Evolutionary conservation across 352 stramenopile species (phyloP), one percentile per base, ranked within the genome.

Genomic region (Phytophthora multivora): DNA sequence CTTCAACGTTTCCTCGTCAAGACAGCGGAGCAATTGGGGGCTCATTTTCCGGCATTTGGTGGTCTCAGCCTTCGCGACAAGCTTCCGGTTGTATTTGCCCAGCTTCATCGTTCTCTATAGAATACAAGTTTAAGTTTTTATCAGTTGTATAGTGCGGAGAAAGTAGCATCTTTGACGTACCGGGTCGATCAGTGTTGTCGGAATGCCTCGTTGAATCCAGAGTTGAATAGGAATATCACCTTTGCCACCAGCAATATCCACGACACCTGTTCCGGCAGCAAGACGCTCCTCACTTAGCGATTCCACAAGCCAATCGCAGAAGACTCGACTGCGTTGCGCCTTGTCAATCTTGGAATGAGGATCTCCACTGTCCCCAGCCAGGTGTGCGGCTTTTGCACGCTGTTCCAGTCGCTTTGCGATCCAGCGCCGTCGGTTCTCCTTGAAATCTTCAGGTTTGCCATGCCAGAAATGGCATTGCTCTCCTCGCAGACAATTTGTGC

Each of bases 221-320:
- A 97, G 72, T 64, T 96, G 77, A 59, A 96, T 89, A 13, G 77
- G 68, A 42, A 97, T 92, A 57, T 96, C 86, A 28, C 89, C 90
- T 72, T 95, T 95, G 38, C 90, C 90, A 19, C 89, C 90, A 31
- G 89, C 90, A 7, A 97, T 77, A 41, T 97, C 90, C n/a, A 97
- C 46, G 4, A 97, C 89, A 12, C 89, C 89, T 3, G 69, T 69
- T 7, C 88, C 86, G 1, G 36, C 5, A n/a, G 55, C 55, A 23
- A 97, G 66, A 8, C 35, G 28, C 15, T 69, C 58, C 7, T 69
- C 47, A 0, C 89, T 79, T 31, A 94, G 66, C n/a, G 59, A 67
- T 9, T 86, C 66, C 2, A 97, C 71, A 21, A 97, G 75, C 83
- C 88, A 97, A 21, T 93, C 75, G 54, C 78, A 89, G 26, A 96